A percentile compares a stretch with the other conserved stretches of the same genome.
phyloP scores from a whole-genome alignment of 208 protist genomes.

The Crithidia mellificae region DNA sequence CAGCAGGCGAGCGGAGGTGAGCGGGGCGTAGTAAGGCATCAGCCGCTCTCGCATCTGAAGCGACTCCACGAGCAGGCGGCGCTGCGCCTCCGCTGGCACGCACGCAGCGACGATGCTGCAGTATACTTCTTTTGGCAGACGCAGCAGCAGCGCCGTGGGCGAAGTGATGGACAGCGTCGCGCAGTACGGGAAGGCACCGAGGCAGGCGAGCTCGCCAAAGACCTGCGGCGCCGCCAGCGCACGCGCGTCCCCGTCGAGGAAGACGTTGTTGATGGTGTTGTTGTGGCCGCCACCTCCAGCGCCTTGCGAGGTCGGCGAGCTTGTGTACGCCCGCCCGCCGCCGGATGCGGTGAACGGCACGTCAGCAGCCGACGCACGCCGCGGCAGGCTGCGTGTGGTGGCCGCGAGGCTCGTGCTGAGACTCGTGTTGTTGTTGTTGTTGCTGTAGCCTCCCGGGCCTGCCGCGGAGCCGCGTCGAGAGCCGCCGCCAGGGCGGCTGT shows the following conservation, averaged over 20 bases:
- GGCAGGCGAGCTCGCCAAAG: conserved; percentile 59
- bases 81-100: conserved; percentile 41
- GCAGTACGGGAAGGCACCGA: conserved; percentile 64
- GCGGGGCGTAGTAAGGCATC: conserved; percentile 63
- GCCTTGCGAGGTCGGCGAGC: not conserved
- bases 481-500: conserved; percentile 4
- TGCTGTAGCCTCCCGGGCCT: not conserved
- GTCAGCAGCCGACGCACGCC: not conserved
- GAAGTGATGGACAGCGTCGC: conserved; percentile 53
- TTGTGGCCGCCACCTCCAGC: not conserved
- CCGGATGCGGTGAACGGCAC: conserved; percentile 1
- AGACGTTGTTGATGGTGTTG: not conserved
- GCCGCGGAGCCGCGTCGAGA: conserved; percentile 9
- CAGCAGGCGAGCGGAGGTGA: conserved; percentile 57
- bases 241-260: conserved; percentile 22
- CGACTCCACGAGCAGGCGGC: conserved; percentile 41
- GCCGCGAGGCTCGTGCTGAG: conserved; percentile 3
- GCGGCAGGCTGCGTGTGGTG: conserved; percentile 13
- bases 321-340: conserved; percentile 4
- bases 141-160: conserved; percentile 39
- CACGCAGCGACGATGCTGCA: conserved; percentile 39
- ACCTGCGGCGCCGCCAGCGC: conserved; percentile 52
- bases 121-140: conserved; percentile 51
- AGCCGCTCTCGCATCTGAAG: conserved; percentile 58
- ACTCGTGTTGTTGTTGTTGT: not conserved